phyloP scores from a whole-genome alignment of 441 rosid genomes.

The Erodium trifolium region DNA sequence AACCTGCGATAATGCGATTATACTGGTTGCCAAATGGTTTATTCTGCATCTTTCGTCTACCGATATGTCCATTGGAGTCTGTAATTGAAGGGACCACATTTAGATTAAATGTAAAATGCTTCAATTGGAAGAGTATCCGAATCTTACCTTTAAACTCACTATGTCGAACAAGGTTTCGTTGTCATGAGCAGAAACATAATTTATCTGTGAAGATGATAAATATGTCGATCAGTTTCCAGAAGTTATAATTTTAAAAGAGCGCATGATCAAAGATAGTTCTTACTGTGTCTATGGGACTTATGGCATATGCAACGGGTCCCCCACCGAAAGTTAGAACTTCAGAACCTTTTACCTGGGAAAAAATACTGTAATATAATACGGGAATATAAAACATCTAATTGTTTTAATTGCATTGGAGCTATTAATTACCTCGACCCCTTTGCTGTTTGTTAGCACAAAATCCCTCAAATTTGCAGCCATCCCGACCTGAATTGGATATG shows the following conservation, averaged over 20 bases:
- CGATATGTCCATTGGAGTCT: slow-evolving; percentile 69
- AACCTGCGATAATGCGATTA: slow-evolving; percentile 83
- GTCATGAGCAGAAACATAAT: slow-evolving; percentile 98
- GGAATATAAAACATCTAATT: neutral
- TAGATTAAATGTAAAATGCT: slow-evolving; percentile 19
- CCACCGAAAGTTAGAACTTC: slow-evolving; percentile 66
- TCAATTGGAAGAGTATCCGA: slow-evolving; percentile 8
- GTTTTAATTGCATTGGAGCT: neutral
- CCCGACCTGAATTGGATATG: slow-evolving; percentile 47
- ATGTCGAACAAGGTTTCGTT: slow-evolving; percentile 93
- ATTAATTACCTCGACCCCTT: slow-evolving; percentile 60
- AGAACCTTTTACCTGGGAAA: slow-evolving; percentile 70
- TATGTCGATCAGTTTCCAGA: slow-evolving; percentile 14
- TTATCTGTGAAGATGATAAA: slow-evolving; percentile 48
- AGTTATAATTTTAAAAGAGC: slow-evolving; percentile 7
- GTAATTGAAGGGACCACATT: slow-evolving; percentile 23
- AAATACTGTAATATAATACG: neutral
- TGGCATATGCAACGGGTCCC: slow-evolving; percentile 72
- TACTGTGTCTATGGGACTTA: slow-evolving; percentile 74
- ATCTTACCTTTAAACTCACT: slow-evolving; percentile 72
- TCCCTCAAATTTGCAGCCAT: slow-evolving; percentile 87
- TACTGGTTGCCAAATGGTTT: slow-evolving; percentile 74
- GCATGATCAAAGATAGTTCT: slow-evolving; percentile 9
- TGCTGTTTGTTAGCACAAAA: slow-evolving; percentile 50
- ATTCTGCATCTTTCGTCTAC: slow-evolving; percentile 80